A percentile compares a stretch with the other conserved stretches of the same genome.
phyloP scores from a whole-genome alignment of 352 stramenopile genomes.

The Nothophytophthora sp. region DNA sequence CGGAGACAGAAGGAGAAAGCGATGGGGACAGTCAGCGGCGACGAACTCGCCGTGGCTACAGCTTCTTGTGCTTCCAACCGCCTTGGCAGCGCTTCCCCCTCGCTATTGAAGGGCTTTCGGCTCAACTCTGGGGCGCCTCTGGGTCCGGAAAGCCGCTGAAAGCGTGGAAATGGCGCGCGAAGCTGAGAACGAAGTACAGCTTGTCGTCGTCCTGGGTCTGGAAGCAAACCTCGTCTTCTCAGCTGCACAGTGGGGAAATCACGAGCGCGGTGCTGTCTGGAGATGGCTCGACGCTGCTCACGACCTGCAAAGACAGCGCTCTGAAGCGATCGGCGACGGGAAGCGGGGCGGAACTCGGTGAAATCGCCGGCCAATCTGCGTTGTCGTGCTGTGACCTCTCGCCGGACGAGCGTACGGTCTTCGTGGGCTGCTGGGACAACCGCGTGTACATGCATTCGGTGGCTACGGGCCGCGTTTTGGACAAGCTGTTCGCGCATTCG shows the following conservation, averaged over 20 bases:
- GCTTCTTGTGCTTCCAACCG: conserved; percentile 47
- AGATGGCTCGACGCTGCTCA: conserved; percentile 50
- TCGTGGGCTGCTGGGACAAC: conserved; percentile 80
- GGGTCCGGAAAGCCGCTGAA: conserved; percentile 40
- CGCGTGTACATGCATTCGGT: conserved; percentile 76
- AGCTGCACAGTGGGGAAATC: conserved; percentile 62
- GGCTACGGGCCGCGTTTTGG: conserved; percentile 48
- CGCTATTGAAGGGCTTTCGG: conserved; percentile 33
- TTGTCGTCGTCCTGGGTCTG: conserved; percentile 43
- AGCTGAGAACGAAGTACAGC: conserved; percentile 35
- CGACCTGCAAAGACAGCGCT: conserved; percentile 69
- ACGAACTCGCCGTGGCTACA: conserved; percentile 19
- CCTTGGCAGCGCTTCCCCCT: conserved; percentile 36
- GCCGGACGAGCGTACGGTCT: conserved; percentile 53
- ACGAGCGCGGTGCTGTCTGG: conserved; percentile 63
- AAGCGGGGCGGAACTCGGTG: conserved; percentile 28
- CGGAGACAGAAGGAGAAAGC: conserved; percentile 5
- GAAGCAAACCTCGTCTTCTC: conserved; percentile 38
- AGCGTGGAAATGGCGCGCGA: conserved; percentile 57
- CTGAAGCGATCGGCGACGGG: conserved; percentile 51
- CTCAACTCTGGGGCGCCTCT: conserved; percentile 33
- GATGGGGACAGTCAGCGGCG: background rate
- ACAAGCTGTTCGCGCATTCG: conserved; percentile 65
- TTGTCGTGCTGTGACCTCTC: conserved; percentile 77
- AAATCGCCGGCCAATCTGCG: conserved; percentile 32